Evolutionary conservation across 2,329 filamentous ascomycete genomes (phyloP).

Genomic region (Thermomyces lanuginosus): DNA sequence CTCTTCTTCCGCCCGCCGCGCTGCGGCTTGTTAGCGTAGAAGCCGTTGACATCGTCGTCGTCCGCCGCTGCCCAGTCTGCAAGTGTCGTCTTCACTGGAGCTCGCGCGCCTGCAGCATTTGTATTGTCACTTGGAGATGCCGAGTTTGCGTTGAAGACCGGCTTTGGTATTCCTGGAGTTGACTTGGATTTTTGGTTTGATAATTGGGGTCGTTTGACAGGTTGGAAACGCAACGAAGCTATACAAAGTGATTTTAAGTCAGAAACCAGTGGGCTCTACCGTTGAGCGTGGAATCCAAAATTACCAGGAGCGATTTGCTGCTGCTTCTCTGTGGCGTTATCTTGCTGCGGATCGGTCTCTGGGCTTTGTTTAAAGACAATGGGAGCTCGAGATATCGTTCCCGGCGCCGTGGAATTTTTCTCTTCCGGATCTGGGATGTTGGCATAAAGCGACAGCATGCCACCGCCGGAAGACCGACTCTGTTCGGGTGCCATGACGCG

Average conservation of each 20-base stretch:
- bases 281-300: constrained; percentile 34
- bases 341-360: constrained; percentile 31
- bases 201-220: constrained; percentile 61
- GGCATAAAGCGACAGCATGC: constrained; percentile 60
- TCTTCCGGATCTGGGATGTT: constrained; percentile 51
- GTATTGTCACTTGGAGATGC: constrained; percentile 12
- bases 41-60: constrained; percentile 56
- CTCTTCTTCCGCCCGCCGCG: constrained; percentile 65
- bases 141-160: constrained; percentile 16
- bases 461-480: constrained; percentile 19
- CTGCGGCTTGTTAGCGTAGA: constrained; percentile 51
- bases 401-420: constrained; percentile 25
- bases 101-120: constrained; percentile 22
- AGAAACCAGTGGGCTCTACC: constrained; percentile 13
- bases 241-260: no score
- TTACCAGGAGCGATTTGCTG: constrained; percentile 48
- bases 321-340: constrained; percentile 47
- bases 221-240: constrained; percentile 68
- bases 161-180: constrained; percentile 45
- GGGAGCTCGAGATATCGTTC: constrained; percentile 60
- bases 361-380: constrained; percentile 50
- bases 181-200: constrained; percentile 42
- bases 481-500: constrained; percentile 17
- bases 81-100: constrained; percentile 48
- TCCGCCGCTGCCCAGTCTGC: constrained; percentile 83